Evolutionary conservation across 1,284 basidiomycete genomes (phyloP), one percentile per base, ranked within the genome.

Genomic region (Microbotryum violaceum): DNA sequence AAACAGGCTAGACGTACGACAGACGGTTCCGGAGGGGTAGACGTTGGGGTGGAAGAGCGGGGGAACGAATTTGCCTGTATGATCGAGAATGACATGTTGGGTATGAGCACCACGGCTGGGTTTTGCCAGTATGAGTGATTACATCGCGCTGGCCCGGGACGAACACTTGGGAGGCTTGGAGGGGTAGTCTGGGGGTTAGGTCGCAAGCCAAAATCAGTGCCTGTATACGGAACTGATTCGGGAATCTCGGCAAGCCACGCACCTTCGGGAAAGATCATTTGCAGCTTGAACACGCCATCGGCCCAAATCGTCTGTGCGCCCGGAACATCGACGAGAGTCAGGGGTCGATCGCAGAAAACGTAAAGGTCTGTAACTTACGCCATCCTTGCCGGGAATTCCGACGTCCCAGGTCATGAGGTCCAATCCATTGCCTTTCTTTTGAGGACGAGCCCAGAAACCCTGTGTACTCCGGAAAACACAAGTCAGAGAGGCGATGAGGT

Each of bases 381-480:
- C 81, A 25, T 75, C 71, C 64, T 77, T 78, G 23, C 77, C 77
- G 9, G 77, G 77, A 55, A 78, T 78, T 25, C 77, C 96, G 7
- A 96, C 91, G 75, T 99, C 96, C 96, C 96, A 99, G 73, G 89
- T 85, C 83, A 98, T 85, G 58, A 99, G 81, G 77, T 98, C 93
- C 81, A 97, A 89, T 33, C 93, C 92, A 77, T 98, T 94, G 48
- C 59, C 51, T 14, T 53, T 63, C 59, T 69, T 69, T 44, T 67
- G 62, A 5, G 33, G 56, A 45, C 64, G 48, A 53, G 50, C 66
- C 62, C 62, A 68, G 64, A 66, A 68, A 21, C 62, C 68, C 58
- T 67, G 42, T 25, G 23, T 29, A n/a, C n/a, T 27, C 31, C 29
- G 12, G 33, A 54, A 18, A 23, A 6, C 31, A 20, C 52, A 23